Base-by-base conservation (phyloP, 768 basidiomycete genomes). In the Pleurotus cornucopiae region DNA sequence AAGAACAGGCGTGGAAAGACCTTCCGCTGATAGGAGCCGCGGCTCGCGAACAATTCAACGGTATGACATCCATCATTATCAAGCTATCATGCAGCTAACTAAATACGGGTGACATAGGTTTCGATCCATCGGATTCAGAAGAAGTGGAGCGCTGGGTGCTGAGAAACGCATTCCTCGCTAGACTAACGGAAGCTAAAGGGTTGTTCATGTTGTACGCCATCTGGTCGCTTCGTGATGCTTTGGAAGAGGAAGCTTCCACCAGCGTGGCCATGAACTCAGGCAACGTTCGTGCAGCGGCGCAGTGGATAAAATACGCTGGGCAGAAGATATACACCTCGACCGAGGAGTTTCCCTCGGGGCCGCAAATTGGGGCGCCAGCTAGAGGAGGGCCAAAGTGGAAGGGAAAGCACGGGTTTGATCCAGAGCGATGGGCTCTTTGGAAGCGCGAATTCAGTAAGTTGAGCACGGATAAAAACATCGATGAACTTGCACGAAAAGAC, bases 201-300 rank as follows among this genome's bases (percentile, higher is more conserved):
- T 3, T 37, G 23, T 53, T 53, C 39, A 53, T 53, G 51, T 23
- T 53, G 11, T 53, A 53, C 39, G 51, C 51, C 18, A 53, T 53
- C 12, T 53, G 51, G 51, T 14, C 51, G 5, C n/a, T 53, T 23
- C 51, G 51, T 18, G 39, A 41, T 12, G 51, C 51, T 6, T 25
- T 53, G 18, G 51, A 53, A n/a, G 51, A 53, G n/a, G 51, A 53
- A 25, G 6, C 23, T 16, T 37, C 14, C 21, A 21, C 20, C 11
- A 38, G 23, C 14, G 23, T 23, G 6, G 51, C 20, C 20, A 25
- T 21, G 39, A 53, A 53, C 12, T 53, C 51, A 2, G 34, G 34
- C 51, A 53, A 53, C 6, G 39, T 53, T n/a, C 37, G 51, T 9
- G 34, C 51, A 2, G 51, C 51, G 12, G 51, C 51, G n/a, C 51